Evolutionary conservation across 306 rosid genomes (phyloP).

Genomic region (Medicago ruthenica): DNA sequence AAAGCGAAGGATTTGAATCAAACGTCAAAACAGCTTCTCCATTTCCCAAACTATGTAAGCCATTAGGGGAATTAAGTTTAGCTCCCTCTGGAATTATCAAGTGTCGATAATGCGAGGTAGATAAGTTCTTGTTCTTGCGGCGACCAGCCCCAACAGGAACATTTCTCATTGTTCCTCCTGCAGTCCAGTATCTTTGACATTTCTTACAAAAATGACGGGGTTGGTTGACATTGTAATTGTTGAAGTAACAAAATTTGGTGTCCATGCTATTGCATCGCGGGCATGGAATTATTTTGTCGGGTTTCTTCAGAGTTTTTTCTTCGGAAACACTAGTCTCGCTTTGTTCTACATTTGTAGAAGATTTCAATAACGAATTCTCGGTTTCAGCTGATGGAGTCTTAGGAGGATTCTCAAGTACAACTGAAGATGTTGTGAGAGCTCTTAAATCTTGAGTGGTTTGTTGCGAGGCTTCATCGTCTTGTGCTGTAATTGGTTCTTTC

Average conservation of each 20-base stretch:
- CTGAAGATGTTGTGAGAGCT: conserved; percentile 58
- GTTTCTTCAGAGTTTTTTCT: conserved; percentile 73
- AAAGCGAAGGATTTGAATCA: conserved; percentile 70
- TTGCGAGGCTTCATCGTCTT: conserved; percentile 48
- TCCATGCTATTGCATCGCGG: conserved; percentile 94
- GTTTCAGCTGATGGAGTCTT: conserved; percentile 67
- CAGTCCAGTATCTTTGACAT: conserved; percentile 98
- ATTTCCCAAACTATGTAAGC: conserved; percentile 51
- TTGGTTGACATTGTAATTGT: conserved; percentile 94
- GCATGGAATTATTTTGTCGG: conserved; percentile 83
- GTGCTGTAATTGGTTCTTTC: conserved; percentile 47
- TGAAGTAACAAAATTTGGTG: conserved; percentile 91
- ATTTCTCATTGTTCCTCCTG: conserved; percentile 94
- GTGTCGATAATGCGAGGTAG: conserved; percentile 63
- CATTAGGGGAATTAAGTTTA: conserved; percentile 47
- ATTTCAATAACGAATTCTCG: conserved; percentile 61
- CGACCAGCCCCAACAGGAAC: conserved; percentile 96
- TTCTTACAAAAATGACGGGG: conserved; percentile 97
- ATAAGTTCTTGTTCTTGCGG: conserved; percentile 75
- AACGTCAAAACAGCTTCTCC: conserved; percentile 61
- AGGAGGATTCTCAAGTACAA: conserved; percentile 55
- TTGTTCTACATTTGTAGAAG: conserved; percentile 65
- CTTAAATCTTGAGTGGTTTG: conserved; percentile 56
- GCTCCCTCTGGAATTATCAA: conserved; percentile 58
- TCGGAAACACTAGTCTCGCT: conserved; percentile 61